Percentiles rank a stretch among this genome's conserved stretches.
These are phyloP conservation scores for Epichloe elymi DNA, from an alignment of 2,329 filamentous ascomycete species.

Conservation along the genomic window DNA sequence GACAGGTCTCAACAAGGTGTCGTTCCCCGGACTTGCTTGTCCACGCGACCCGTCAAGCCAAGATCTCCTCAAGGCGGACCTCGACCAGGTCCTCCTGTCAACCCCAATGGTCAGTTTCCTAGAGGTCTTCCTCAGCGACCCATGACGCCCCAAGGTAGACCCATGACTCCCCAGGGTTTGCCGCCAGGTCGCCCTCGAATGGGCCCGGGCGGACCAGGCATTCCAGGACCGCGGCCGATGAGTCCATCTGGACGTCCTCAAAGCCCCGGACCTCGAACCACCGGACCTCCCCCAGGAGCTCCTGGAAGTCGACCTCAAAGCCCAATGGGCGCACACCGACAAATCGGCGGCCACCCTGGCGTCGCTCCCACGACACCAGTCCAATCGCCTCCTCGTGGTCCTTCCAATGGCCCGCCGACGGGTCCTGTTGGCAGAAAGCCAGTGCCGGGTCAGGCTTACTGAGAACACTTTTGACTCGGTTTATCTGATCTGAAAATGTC, in stretches of 20 bases:
- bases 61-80: constrained; percentile 43
- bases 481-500: background rate
- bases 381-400: constrained; percentile 18
- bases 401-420: constrained; percentile 25
- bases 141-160: constrained; percentile 15
- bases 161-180: constrained; percentile 1
- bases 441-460: constrained; percentile 42
- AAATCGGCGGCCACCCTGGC: constrained; percentile 30
- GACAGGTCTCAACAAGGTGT: constrained; percentile 90
- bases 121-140: constrained; percentile 19
- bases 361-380: constrained; percentile 34
- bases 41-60: constrained; percentile 81
- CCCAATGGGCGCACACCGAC: constrained; percentile 27
- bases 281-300: constrained; percentile 14
- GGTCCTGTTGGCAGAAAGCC: constrained; percentile 40
- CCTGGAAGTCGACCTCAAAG: constrained; percentile 25
- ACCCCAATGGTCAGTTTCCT: constrained; percentile 15
- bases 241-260: constrained; percentile 25
- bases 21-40: constrained; percentile 84
- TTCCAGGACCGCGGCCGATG: constrained; percentile 20
- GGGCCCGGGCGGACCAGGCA: constrained; percentile 10
- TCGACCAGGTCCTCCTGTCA: constrained; percentile 39
- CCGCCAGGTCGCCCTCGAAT: constrained; percentile 4
- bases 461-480: constrained; percentile 1
- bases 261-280: background rate